phyloP scores from a whole-genome alignment of 108 stramenopile species.

The Fistulifera pelliculosa region DNA sequence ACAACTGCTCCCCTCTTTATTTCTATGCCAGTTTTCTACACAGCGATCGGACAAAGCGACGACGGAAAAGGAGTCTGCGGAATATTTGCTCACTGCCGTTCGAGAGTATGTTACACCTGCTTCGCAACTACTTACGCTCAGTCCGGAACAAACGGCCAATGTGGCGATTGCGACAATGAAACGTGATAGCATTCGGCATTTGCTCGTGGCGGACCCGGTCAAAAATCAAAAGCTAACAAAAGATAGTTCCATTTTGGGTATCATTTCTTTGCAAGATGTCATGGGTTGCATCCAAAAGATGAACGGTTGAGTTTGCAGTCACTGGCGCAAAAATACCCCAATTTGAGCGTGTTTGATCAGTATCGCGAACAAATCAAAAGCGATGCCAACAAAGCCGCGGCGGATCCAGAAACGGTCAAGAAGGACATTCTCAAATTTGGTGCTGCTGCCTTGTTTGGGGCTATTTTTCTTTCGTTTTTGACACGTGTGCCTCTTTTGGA shows the following conservation, averaged over 20 bases:
- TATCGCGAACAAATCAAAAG: slow-evolving; percentile 71
- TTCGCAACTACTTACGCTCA: slow-evolving; percentile 39
- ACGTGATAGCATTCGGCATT: slow-evolving; percentile 55
- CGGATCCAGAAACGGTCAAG: slow-evolving; percentile 50
- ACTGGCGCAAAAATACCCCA: slow-evolving; percentile 64
- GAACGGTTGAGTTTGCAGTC: slow-evolving; percentile 58
- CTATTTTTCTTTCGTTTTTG: slow-evolving; percentile 21
- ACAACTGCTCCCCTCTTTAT: background rate
- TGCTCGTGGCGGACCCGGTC: slow-evolving; percentile 45
- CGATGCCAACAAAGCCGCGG: slow-evolving; percentile 51
- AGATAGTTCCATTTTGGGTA: slow-evolving; percentile 33
- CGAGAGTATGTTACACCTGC: slow-evolving; percentile 65
- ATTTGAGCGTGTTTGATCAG: slow-evolving; percentile 57
- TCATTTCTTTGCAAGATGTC: slow-evolving; percentile 78
- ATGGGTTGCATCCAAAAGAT: slow-evolving; percentile 70
- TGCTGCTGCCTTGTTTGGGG: slow-evolving; percentile 35
- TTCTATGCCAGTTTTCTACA: slow-evolving; percentile 51
- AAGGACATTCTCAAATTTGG: slow-evolving; percentile 63
- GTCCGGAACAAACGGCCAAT: slow-evolving; percentile 49
- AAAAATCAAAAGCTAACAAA: slow-evolving; percentile 17
- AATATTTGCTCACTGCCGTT: slow-evolving; percentile 58
- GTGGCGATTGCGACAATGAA: slow-evolving; percentile 76
- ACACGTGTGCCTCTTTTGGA: slow-evolving; percentile 39
- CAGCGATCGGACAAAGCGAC: slow-evolving; percentile 35
- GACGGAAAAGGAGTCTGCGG: slow-evolving; percentile 57